phyloP scores from a whole-genome alignment of 1,284 basidiomycete genomes.

The Anthracocystis panici-leucophaei region DNA sequence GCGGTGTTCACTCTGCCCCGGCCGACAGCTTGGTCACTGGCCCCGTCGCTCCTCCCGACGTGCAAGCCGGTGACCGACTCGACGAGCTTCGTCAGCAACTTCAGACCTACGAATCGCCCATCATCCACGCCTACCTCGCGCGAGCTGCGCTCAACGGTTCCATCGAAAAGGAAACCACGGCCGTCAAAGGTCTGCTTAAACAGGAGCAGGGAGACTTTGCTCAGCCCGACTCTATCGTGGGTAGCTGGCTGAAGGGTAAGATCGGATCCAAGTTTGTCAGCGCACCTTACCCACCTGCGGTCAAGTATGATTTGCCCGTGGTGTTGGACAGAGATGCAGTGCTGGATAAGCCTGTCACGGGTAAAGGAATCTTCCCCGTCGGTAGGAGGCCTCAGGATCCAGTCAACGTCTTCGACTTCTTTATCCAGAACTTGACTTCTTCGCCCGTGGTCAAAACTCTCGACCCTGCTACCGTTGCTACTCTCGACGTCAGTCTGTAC shows the following conservation, averaged over 20 bases:
- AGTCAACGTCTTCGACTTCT: constrained; percentile 2
- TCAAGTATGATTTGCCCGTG: not conserved
- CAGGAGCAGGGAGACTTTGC: not conserved
- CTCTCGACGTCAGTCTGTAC: constrained; percentile 14
- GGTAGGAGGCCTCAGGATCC: constrained; percentile 30
- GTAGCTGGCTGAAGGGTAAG: not conserved
- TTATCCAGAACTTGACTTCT: not conserved
- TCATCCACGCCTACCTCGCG: constrained; percentile 31
- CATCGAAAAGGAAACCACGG: not conserved
- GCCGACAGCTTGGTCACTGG: not conserved
- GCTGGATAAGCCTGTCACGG: constrained; percentile 8
- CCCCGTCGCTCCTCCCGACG: not conserved
- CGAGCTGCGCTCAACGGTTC: constrained; percentile 8
- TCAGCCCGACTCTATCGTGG: not conserved
- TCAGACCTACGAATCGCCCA: constrained; percentile 24
- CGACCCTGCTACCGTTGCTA: not conserved
- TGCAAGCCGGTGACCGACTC: not conserved
- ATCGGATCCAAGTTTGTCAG: not conserved
- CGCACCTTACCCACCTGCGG: not conserved
- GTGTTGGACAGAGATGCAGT: constrained; percentile 3
- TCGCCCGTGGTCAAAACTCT: not conserved
- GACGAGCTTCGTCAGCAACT: constrained; percentile 13
- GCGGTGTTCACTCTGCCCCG: not conserved
- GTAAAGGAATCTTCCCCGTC: constrained; percentile 17
- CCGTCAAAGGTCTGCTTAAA: not conserved